Evolutionary conservation across 2,329 filamentous ascomycete genomes (phyloP), one percentile per base, ranked within the genome.

Genomic region (Fusarium sp.): DNA sequence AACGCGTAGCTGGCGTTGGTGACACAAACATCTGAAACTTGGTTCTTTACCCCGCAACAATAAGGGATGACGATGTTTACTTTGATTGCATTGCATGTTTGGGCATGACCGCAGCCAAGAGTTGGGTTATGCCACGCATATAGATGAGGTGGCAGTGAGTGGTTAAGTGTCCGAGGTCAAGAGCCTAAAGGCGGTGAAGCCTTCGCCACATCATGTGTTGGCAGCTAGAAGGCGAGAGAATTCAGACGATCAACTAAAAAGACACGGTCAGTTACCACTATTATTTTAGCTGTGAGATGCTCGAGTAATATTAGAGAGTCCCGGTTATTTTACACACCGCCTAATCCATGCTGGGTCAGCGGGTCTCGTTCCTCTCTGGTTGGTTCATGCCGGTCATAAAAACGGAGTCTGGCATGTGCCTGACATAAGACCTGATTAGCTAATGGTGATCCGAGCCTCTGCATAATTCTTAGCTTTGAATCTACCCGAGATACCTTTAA

Each of bases 401-500:
- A 41, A 21, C 8, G 56, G 56, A 49, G 26, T 23, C 18, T 21
- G 31, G 48, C 20, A 24, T 55, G 41, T 57, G 57, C 50, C 57
- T 59, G 57, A 33, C 50, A 29, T 44, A 47, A 42, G 23, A 21
- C 38, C 10, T 56, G 63, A 43, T 67, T 67, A 67, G 63, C 63
- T 67, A 67, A 67, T 65, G 52, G 56, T 47, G 63, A 63, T 47
- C 63, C 62, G 28, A 31, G 26, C 31, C 18, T 37, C 29, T 62
- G 62, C 60, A 56, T 48, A 59, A 62, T 68, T 69, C 66, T 57
- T 61, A 61, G 66, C 47, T 48, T 43, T 52, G 43, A 65, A 56
- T 52, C 66, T 68, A 66, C 62, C 58, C 56, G 56, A 66, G 56
- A 61, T 66, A 66, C 63, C 63, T 65, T 66, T 63, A 66, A 66